Evolutionary conservation across 1,284 basidiomycete species (phyloP).

Genomic region (Pholiota adiposa): DNA sequence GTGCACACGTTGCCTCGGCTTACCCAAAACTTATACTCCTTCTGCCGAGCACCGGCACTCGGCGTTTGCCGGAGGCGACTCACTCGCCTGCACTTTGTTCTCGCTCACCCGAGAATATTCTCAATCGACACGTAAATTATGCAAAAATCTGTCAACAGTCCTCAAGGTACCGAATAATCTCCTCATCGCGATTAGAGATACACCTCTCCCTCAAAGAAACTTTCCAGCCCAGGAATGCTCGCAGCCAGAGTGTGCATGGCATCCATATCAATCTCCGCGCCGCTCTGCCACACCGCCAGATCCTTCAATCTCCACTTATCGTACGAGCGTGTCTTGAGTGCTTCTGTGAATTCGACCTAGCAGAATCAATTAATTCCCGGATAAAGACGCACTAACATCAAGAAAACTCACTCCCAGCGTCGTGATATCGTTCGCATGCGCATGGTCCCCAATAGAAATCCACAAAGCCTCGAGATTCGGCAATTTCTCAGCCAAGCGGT

Average conservation of each 20-base stretch:
- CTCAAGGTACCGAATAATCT: background rate
- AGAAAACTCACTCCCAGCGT: background rate
- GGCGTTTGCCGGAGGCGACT: background rate
- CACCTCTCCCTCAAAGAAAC: constrained; percentile 5
- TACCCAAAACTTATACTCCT: constrained; percentile 27
- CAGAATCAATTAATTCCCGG: background rate
- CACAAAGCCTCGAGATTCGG: constrained; percentile 34
- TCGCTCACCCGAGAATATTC: no score
- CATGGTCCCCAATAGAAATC: constrained; percentile 32
- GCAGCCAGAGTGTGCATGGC: constrained; percentile 33
- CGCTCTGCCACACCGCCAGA: constrained; percentile 42
- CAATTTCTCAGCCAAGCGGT: constrained; percentile 34
- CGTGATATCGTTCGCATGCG: background rate
- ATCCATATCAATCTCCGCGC: constrained; percentile 31
- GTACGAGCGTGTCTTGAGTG: constrained; percentile 31
- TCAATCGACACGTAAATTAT: no score
- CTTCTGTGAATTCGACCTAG: constrained; percentile 26
- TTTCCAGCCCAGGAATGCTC: constrained; percentile 34
- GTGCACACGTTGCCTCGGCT: constrained; percentile 27
- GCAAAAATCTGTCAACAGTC: no score
- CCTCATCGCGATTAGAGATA: background rate
- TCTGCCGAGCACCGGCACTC: constrained; percentile 13
- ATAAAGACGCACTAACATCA: no score
- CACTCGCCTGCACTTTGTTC: background rate
- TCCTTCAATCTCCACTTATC: constrained; percentile 39